Percentiles rank a stretch among this genome's conserved stretches.
phyloP scores from a whole-genome alignment of 1,139 yeast genomes.

The Nakaseomyces glabratus region DNA sequence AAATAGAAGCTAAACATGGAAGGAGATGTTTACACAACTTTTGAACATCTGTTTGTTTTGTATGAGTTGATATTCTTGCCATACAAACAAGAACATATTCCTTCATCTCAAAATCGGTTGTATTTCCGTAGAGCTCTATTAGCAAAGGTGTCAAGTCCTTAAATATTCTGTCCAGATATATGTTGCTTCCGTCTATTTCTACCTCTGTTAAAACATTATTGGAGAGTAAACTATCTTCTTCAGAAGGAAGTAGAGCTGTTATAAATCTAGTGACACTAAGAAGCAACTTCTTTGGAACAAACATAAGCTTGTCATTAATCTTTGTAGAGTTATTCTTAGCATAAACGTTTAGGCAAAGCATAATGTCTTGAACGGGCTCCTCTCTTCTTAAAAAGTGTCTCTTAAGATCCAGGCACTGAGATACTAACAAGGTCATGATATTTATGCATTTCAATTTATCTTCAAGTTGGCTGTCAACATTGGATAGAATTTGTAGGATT shows the following conservation, averaged over 20 bases:
- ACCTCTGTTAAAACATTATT: slow-evolving; percentile 12
- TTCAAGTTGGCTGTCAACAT: slow-evolving; percentile 19
- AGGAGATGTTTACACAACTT: slow-evolving; percentile 32
- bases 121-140: slow-evolving; percentile 62
- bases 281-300: slow-evolving; percentile 60
- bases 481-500: slow-evolving; percentile 17
- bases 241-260: slow-evolving; percentile 47
- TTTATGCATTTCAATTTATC: slow-evolving; percentile 24
- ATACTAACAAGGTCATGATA: slow-evolving; percentile 20
- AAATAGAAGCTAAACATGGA: slow-evolving; percentile 56
- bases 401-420: slow-evolving; percentile 15
- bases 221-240: slow-evolving; percentile 26
- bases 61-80: slow-evolving; percentile 38
- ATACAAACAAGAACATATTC: slow-evolving; percentile 50
- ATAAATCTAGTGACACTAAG: slow-evolving; percentile 48
- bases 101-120: slow-evolving; percentile 62
- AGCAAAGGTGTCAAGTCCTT: slow-evolving; percentile 50
- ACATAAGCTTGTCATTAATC: slow-evolving; percentile 54
- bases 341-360: slow-evolving; percentile 18
- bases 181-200: slow-evolving; percentile 22
- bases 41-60: slow-evolving; percentile 17
- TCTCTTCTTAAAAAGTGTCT: slow-evolving; percentile 14
- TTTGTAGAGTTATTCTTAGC: slow-evolving; percentile 17
- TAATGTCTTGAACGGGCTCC: slow-evolving; percentile 16
- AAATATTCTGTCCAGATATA: slow-evolving; percentile 37